These are phyloP conservation scores for Tolypocladium tundrense DNA, from an alignment of 2,329 filamentous ascomycete species.

Conservation along the genomic window DNA sequence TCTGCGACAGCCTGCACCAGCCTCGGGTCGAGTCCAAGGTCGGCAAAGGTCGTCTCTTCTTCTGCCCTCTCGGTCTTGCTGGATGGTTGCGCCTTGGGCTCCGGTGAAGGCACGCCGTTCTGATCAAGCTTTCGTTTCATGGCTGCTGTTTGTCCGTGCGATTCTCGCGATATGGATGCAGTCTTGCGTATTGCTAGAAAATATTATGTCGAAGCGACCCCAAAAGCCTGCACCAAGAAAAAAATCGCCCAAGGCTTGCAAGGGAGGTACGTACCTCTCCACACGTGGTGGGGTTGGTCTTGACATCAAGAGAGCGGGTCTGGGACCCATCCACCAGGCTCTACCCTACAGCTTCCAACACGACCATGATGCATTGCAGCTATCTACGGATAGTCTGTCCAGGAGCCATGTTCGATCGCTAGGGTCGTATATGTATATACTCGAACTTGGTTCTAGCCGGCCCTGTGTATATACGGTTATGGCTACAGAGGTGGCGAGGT, in stretches of 20 bases:
- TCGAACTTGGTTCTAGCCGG: background rate
- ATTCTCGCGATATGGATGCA: background rate
- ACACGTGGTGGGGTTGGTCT: background rate
- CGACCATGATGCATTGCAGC: background rate
- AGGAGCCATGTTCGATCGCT: background rate
- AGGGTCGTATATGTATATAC: too few relatives aligned
- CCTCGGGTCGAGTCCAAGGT: slow-evolving; percentile 72
- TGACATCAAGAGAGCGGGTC: background rate
- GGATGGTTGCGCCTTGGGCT: slow-evolving; percentile 9
- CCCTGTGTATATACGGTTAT: background rate
- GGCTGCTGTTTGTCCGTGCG: background rate
- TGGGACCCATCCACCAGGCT: background rate
- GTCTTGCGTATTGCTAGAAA: background rate
- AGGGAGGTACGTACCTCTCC: background rate
- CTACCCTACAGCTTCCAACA: background rate
- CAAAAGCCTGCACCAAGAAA: background rate
- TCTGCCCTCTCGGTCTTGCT: slow-evolving; percentile 21
- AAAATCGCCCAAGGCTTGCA: background rate
- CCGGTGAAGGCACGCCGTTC: slow-evolving; percentile 36
- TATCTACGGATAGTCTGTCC: background rate
- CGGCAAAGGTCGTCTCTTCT: slow-evolving; percentile 52
- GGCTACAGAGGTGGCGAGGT: too few relatives aligned
- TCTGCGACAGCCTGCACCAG: slow-evolving; percentile 77
- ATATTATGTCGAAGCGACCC: background rate
- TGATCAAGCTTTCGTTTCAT: slow-evolving; percentile 56